Evolutionary conservation across 2,329 filamentous ascomycete species (phyloP), one percentile per base, ranked within the genome.

Genomic region (Sporothrix globosa): DNA sequence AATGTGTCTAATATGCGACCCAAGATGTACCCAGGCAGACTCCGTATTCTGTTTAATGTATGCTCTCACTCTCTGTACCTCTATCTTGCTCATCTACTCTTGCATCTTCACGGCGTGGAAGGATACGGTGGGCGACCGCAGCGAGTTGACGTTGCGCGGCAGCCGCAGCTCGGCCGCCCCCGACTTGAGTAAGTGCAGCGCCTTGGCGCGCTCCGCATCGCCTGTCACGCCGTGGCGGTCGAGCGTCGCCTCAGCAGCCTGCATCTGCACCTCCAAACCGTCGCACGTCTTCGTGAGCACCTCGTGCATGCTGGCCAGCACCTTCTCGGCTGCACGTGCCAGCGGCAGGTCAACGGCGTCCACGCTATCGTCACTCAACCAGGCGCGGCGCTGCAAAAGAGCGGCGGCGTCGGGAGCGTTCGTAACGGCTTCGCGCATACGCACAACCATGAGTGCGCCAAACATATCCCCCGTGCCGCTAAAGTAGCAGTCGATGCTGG

Each of bases 381-480:
- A 99, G 72, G 88, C 88, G 6, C 82, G 80, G 2, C 80, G 86
- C 41, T 70, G 63, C n/a, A 67, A 27, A 9, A 73, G 70, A 9
- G 82, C 78, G 19, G 83, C 80, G 4, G 97, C 81, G 56, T 30
- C 75, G 73, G 60, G 73, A 77, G 1, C 75, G 78, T 21, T 77
- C 68, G 83, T 80, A 1, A 92, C 91, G 34, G 92, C 93, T 82
- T 98, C 92, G 71, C 95, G 90, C 77, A 99, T 88, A 41, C 95
- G 89, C 53, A 92, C 92, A 1, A 97, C 89, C 77, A 93, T 93
- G 60, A 99, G 85, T 9, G 95, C 95, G 41, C 93, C 95, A 78
- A 99, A 98, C 95, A 99, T 97, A 82, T 99, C 96, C 61, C 96
- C 96, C 0, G 96, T 98, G 53, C 96, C 96, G 76, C 91, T 93